Conservation (phyloP, 75 land plant genomes). For the Picea glauca region DNA sequence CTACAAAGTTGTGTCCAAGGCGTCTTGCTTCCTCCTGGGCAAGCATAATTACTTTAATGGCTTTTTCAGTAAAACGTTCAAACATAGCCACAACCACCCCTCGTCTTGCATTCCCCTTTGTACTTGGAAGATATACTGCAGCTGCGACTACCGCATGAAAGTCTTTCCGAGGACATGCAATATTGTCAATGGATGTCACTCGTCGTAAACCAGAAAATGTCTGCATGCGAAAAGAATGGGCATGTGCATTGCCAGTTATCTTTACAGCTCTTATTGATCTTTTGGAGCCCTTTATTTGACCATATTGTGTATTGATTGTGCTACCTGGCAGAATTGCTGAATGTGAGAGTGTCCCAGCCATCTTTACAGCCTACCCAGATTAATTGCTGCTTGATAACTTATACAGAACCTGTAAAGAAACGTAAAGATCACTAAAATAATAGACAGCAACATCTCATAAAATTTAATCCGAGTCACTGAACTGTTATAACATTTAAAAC, state of each 20-base stretch:
- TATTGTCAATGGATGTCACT: conserved; percentile 1
- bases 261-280: conserved; percentile 7
- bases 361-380: neutral
- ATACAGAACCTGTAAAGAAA: neutral
- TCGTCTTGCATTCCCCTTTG: conserved; percentile 14
- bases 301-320: neutral
- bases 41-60: conserved; percentile 54
- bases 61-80: conserved; percentile 54
- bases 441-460: neutral
- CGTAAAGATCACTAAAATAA: neutral
- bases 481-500: neutral
- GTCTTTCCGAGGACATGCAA: neutral
- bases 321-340: conserved; percentile 14
- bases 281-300: conserved; percentile 8
- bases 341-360: conserved; percentile 17
- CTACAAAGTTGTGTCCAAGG: conserved; percentile 50
- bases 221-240: neutral
- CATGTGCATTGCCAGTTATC: neutral
- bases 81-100: conserved; percentile 45
- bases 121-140: conserved; percentile 2
- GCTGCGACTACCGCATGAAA: conserved; percentile 12
- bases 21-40: conserved; percentile 53
- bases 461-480: neutral
- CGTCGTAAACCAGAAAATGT: conserved; percentile 8
- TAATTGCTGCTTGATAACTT: neutral